Conservation (phyloP, 352 stramenopile species). For the Thraustochytrium sp. region DNA sequence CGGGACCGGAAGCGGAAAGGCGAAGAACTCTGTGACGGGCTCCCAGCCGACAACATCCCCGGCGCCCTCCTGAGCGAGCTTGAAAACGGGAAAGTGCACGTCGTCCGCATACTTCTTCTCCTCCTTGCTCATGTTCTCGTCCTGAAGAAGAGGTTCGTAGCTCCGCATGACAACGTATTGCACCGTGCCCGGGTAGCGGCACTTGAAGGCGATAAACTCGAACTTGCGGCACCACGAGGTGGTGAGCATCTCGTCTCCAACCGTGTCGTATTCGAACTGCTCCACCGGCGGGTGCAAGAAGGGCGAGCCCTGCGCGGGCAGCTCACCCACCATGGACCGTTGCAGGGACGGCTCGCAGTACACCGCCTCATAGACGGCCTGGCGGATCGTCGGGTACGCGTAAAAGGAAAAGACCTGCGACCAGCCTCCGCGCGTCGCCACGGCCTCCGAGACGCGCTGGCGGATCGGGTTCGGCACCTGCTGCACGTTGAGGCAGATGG, state of each 20-base stretch:
- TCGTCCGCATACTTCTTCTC: slow-evolving; percentile 19
- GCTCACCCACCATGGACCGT: background rate
- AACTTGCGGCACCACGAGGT: slow-evolving; percentile 26
- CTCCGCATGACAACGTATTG: background rate
- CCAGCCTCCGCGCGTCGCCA: background rate
- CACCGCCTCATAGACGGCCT: slow-evolving; percentile 1
- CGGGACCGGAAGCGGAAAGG: slow-evolving; percentile 14
- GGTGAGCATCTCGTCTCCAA: background rate
- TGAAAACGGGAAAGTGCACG: background rate
- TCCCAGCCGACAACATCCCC: background rate
- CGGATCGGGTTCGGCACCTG: slow-evolving; percentile 14
- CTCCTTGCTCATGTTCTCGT: slow-evolving; percentile 14
- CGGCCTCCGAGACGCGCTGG: background rate
- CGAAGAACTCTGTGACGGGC: background rate
- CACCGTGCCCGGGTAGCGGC: background rate
- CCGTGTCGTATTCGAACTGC: background rate
- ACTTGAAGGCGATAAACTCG: slow-evolving; percentile 39
- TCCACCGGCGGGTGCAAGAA: background rate
- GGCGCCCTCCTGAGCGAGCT: background rate
- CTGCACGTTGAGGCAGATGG: slow-evolving; percentile 34
- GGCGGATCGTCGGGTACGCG: slow-evolving; percentile 4
- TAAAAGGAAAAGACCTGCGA: slow-evolving; percentile 10
- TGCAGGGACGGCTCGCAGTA: background rate
- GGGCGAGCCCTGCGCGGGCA: background rate
- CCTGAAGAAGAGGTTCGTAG: background rate